Evolutionary conservation across 2,329 filamentous ascomycete species (phyloP), one percentile per base, ranked within the genome.

Genomic region (Dactylellina cionopaga): DNA sequence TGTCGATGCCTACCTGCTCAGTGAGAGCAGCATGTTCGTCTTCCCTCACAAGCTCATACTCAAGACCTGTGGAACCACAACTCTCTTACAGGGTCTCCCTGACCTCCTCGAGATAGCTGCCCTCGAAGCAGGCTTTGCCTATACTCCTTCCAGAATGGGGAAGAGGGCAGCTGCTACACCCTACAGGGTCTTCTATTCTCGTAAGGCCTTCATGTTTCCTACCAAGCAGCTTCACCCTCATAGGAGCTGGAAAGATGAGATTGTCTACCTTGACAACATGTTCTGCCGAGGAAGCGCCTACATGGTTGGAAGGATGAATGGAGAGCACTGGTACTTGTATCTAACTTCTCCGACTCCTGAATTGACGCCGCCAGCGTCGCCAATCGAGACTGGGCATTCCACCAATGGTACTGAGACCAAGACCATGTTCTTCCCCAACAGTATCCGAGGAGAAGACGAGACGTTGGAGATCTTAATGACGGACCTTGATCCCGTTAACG

Each of bases 241-340:
- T 82, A 90, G 92, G 74, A 98, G 93, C 88, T 99, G 95, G 95
- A 90, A 92, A 77, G 90, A 97, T 79, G 95, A 99, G 80, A 94
- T 98, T 78, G 90, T 89, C 78, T 96, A 90, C 77, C 85, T 99
- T 74, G 95, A 99, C 82, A 90, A 91, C 79, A 91, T 93, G 81
- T 97, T 99, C 80, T 85, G 90, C 74, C 90, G 91, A 64, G 95
- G 95, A 62, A 98, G 94, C 81, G 95, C 95, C 54, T 99, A 99
- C 81, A 96, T 98, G 93, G 96, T 99, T 76, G 95, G 95, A 79
- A 98, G 97, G 83, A 98, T 98, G 94, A 99, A 99, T 77, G 94
- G 95, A 68, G 95, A 99, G 81, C 95, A 99, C 78, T 99, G 95
- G 95, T 98, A 98, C 80, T 84, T 99, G 63, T 99, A 99, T 83